phyloP scores from a whole-genome alignment of 129 eudicot genomes.

The Artemisia annua region DNA sequence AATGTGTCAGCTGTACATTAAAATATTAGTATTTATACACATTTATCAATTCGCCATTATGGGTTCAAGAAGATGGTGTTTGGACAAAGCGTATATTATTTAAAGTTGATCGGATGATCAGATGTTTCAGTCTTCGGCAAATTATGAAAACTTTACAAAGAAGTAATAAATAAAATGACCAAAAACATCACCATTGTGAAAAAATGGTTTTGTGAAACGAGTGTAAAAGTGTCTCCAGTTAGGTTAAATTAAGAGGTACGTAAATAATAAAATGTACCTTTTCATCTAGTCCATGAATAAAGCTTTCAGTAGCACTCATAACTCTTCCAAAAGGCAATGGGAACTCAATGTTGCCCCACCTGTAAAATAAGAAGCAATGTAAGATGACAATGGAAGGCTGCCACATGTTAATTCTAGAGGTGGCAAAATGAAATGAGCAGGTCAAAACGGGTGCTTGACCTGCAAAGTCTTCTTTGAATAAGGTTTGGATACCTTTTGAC shows the following conservation, averaged over 20 bases:
- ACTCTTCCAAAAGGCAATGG: slow-evolving; percentile 99
- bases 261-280: slow-evolving; percentile 49
- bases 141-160: background rate
- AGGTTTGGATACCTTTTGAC: too few relatives aligned
- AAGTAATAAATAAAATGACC: background rate
- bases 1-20: background rate
- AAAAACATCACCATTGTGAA: background rate
- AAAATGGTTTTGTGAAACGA: background rate
- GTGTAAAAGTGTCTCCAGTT: background rate
- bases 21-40: background rate
- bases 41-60: background rate
- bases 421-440: background rate
- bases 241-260: background rate
- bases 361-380: slow-evolving; percentile 28
- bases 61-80: background rate
- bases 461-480: too few relatives aligned
- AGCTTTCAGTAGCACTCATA: slow-evolving; percentile 95
- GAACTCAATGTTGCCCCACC: slow-evolving; percentile 97
- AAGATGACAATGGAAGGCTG: slow-evolving; percentile 16
- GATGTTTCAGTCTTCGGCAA: background rate
- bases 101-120: background rate
- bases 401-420: background rate
- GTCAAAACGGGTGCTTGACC: background rate
- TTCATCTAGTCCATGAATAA: slow-evolving; percentile 95
- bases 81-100: background rate